Evolutionary conservation across 441 rosid genomes (phyloP).

Genomic region (Adansonia gregorii): DNA sequence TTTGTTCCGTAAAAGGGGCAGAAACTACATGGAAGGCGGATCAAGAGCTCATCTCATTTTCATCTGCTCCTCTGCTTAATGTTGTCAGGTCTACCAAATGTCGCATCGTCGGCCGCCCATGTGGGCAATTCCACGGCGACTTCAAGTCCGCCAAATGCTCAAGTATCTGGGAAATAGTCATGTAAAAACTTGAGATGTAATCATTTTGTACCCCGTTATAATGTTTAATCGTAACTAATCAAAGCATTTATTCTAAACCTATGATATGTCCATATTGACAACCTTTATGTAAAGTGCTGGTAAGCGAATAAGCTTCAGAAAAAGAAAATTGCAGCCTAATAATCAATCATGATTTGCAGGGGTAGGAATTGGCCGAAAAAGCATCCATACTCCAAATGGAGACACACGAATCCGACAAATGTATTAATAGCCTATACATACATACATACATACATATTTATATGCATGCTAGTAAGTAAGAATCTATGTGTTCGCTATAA

Average conservation of each 20-base stretch:
- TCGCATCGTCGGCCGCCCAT: conserved; percentile 98
- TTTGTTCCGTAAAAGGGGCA: not conserved
- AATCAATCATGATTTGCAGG: not conserved
- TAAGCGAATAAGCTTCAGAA: not conserved
- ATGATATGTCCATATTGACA: not conserved
- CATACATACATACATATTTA: no score
- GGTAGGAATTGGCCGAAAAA: not conserved
- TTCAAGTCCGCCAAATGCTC: conserved; percentile 76
- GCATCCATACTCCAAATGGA: not conserved
- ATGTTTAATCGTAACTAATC: not conserved
- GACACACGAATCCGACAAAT: not conserved
- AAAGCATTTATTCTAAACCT: not conserved
- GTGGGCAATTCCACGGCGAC: conserved; percentile 99
- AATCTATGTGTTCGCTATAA: not conserved
- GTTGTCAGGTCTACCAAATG: conserved; percentile 83
- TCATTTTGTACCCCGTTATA: not conserved
- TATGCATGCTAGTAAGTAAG: not conserved
- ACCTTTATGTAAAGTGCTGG: not conserved
- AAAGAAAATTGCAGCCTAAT: not conserved
- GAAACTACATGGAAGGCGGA: not conserved
- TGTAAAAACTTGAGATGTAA: conserved; percentile 8
- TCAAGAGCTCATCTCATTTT: conserved; percentile 34
- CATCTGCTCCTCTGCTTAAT: conserved; percentile 42
- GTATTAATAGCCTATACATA: conserved; percentile 4
- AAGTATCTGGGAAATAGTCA: conserved; percentile 56